Base-by-base conservation (phyloP, 495 filamentous ascomycete species). In the Aspergillus ellipticus region DNA sequence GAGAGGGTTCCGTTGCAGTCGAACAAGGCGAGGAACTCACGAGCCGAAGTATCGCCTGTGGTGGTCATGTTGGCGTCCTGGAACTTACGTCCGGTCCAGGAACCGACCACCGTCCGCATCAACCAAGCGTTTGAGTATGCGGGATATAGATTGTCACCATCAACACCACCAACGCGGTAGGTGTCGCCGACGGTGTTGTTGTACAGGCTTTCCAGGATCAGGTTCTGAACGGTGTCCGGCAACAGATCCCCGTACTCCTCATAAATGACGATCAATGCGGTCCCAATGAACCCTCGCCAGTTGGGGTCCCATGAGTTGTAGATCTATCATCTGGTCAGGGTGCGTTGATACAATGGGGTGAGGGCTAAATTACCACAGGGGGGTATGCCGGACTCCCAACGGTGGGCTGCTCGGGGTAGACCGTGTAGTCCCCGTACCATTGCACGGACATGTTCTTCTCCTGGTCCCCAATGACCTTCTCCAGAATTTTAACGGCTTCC, bases 301-400 rank as follows among this genome's bases (percentile, higher is more conserved):
- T 77, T 77, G 10, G 74, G 74, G 52, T 77, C 74, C 74, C 74
- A 77, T 6, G 64, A 57, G 37, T 64, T 56, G 28, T 72, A 73
- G 21, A 70, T 66, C 59, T 65, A 51, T 37, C 8, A 16, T 1
- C 3, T 20, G 4, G 29, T 48, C 37, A 47, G 53, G 37, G 37
- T 41, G 37, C 37, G 2, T 41, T 17, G 3, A 41, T 3, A 4
- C 37, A 17, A 4, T 4, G 3, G 37, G 10, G 4, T 4, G n/a
- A n/a, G n/a, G 37, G 37, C 37, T 3, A 1, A 42, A 46, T 37
- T 10, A 56, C 54, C 41, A 57, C 55, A 6, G 58, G 53, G 6
- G 63, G 61, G 59, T 77, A 77, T 2, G 61, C 60, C 31, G 56
- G 17, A 16, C 56, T 69, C 3, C 71, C 74, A 26, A 74, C 71